Evolutionary conservation across 1,284 basidiomycete genomes (phyloP), one percentile per base, ranked within the genome.

Genomic region (Papiliotrema nemorosa): DNA sequence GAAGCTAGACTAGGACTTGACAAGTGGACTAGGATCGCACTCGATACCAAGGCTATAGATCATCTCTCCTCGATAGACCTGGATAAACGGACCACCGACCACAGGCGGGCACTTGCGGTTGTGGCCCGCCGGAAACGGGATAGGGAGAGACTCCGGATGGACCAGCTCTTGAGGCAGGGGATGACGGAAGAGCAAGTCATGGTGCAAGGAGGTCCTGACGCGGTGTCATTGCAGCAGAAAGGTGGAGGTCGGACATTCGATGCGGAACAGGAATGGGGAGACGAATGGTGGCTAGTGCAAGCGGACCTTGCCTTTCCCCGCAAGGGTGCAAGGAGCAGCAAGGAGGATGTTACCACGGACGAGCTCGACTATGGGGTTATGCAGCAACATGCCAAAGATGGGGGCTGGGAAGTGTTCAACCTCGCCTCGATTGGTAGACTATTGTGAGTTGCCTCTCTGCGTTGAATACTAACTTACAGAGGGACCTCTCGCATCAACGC

Each of bases 201-300:
- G 6, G 27, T 21, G 3, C 48, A 38, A 12, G 66, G 67, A 12
- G 67, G 66, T 6, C 58, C 63, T 1, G 67, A 70, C 44, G 58
- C 47, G 2, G 47, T 64, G 10, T 64, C 13, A 5, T 6, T 12
- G 55, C 21, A 26, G 14, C 18, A 14, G 21, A 35, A 10, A 27
- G 39, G 33, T 21, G 22, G 26, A 27, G 5, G 22, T 44, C 40
- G 18, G 18, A 18, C 31, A 20, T 49, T 41, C 13, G 14, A n/a
- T 20, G 34, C 16, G 21, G 6, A 49, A 18, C 7, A n/a, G 35
- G 35, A 37, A 18, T 37, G 12, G 12, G 35, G 35, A 6, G n/a
- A 20, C 6, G 18, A 20, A n/a, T 37, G 35, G 35, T 37, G n/a
- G 7, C 14, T 20, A 9, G 18, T 37, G 6, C 35, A 37, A 6